phyloP scores from a whole-genome alignment of 441 rosid species.

The Arabidopsis hybrid region DNA sequence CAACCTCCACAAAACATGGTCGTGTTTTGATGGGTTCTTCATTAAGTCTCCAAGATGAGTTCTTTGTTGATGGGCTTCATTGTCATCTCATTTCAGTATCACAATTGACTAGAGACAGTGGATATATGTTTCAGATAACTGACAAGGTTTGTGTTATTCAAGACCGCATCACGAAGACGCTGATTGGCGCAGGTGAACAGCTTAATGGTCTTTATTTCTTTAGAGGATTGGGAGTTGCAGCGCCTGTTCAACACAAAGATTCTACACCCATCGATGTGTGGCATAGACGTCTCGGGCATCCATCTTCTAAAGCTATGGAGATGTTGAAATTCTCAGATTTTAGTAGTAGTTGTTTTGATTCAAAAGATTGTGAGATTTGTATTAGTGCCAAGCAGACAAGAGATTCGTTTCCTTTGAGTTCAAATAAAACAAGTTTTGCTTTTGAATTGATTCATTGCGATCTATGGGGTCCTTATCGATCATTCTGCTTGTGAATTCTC shows the following conservation, averaged over 20 bases:
- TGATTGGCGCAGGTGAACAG: conserved; percentile 31
- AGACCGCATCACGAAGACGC: background rate
- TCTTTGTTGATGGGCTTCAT: background rate
- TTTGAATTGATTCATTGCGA: too few species aligned
- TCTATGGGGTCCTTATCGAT: too few species aligned
- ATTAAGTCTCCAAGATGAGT: fast-evolving
- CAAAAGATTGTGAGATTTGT: background rate
- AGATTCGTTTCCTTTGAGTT: too few species aligned
- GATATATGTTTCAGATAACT: background rate
- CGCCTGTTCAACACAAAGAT: background rate
- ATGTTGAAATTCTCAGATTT: background rate
- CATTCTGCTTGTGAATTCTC: too few species aligned
- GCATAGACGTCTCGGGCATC: background rate
- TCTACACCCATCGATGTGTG: background rate
- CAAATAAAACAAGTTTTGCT: too few species aligned
- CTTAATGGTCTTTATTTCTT: background rate
- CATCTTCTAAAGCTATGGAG: background rate
- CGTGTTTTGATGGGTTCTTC: fast-evolving
- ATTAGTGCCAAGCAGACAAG: too few species aligned
- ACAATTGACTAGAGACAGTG: fast-evolving
- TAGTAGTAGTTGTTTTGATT: background rate
- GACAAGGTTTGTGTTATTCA: background rate
- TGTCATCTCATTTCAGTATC: background rate
- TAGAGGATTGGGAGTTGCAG: background rate
- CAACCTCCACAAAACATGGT: fast-evolving